phyloP scores from a whole-genome alignment of 106 monocot species.

The Alisma plantagoaquatica region DNA sequence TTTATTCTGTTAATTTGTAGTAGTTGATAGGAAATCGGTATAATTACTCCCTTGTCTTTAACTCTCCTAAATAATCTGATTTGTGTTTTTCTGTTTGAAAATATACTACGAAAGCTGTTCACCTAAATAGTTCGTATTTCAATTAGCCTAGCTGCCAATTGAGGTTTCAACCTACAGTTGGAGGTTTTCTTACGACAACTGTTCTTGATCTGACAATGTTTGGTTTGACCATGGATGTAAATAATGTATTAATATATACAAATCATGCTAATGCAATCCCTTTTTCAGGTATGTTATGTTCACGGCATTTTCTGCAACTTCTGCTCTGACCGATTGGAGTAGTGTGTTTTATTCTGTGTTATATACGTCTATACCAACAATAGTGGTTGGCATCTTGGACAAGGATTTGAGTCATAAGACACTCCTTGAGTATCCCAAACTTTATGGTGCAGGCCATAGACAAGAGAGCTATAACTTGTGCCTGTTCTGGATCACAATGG shows the following conservation, averaged over 20 bases:
- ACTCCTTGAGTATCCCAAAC: conserved; percentile 74
- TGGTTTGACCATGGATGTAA: neutral
- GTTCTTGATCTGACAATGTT: neutral
- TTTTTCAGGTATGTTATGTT: conserved; percentile 71
- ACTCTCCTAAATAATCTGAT: too few relatives aligned
- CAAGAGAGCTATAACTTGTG: conserved; percentile 87
- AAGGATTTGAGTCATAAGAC: conserved; percentile 86
- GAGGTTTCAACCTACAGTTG: too few relatives aligned
- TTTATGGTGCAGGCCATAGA: conserved; percentile 77
- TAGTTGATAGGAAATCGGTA: too few relatives aligned
- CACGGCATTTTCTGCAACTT: conserved; percentile 88
- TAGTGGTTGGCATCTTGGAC: conserved; percentile 86
- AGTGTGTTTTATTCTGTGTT: conserved; percentile 96
- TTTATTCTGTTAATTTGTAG: too few relatives aligned
- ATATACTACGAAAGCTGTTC: too few relatives aligned
- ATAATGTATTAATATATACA: too few relatives aligned
- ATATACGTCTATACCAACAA: conserved; percentile 89
- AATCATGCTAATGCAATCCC: too few relatives aligned
- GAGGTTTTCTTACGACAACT: too few relatives aligned
- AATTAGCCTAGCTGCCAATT: too few relatives aligned
- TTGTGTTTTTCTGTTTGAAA: too few relatives aligned
- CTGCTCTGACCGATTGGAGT: conserved; percentile 94
- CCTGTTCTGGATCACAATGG: conserved; percentile 93
- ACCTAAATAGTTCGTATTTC: too few relatives aligned
- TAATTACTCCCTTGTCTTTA: too few relatives aligned